Conservation (phyloP, 208 protist genomes). For the Acanthamoeba sp. region DNA sequence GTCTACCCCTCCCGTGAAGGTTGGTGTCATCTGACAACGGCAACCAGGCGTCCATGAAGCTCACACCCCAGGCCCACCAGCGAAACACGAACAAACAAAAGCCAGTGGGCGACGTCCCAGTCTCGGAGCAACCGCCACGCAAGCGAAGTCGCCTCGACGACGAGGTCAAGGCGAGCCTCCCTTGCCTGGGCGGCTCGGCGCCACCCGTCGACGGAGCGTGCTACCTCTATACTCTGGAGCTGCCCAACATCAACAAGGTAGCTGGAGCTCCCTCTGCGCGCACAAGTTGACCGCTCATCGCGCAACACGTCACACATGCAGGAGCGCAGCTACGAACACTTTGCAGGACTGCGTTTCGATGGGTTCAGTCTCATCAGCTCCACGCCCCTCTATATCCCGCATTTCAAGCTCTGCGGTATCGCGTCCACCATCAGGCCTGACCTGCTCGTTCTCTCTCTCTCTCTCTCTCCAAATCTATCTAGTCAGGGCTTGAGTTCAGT, state of each 20-base stretch:
- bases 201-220: background rate
- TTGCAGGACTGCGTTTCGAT: background rate
- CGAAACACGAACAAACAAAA: too few relatives aligned
- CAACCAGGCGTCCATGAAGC: too few relatives aligned
- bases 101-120: background rate
- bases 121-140: background rate
- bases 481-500: background rate
- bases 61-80: too few relatives aligned
- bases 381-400: background rate
- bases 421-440: background rate
- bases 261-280: background rate
- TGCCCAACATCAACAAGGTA: background rate
- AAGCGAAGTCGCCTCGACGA: background rate
- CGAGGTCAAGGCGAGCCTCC: background rate
- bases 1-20: too few relatives aligned
- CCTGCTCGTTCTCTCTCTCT: too few relatives aligned
- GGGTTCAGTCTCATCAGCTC: slow-evolving; percentile 37
- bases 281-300: background rate
- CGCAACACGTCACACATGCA: background rate
- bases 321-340: background rate
- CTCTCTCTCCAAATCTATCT: too few relatives aligned
- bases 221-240: background rate
- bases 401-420: background rate
- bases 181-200: background rate
- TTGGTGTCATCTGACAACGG: too few relatives aligned